Evolutionary conservation across 1,139 yeast genomes (phyloP).

Genomic region (Geotrichum bryndzae): DNA sequence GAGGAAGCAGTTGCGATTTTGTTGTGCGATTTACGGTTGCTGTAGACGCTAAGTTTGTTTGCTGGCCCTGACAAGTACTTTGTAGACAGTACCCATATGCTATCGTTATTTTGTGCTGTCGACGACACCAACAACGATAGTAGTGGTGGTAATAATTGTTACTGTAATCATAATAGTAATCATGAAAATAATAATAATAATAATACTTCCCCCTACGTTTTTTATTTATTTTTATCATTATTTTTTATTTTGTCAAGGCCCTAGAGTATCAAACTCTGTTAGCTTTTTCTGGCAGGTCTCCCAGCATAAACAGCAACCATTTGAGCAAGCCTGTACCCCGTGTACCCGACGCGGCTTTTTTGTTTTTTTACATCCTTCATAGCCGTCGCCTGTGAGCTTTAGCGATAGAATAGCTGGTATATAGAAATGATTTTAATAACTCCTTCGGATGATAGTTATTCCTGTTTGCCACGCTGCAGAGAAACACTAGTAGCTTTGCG

Average conservation of each 20-base stretch:
- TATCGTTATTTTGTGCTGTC: too few species aligned
- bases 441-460: neutral
- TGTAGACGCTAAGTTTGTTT: neutral
- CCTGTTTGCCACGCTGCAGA: too few species aligned
- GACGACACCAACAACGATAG: too few species aligned
- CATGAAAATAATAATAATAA: too few species aligned
- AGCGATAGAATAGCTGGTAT: neutral
- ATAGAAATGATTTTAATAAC: neutral
- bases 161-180: too few species aligned
- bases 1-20: neutral
- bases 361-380: neutral
- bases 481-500: too few species aligned
- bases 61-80: neutral
- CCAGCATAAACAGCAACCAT: neutral
- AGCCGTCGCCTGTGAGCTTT: neutral
- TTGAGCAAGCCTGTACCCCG: neutral
- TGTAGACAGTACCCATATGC: neutral
- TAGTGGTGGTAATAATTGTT: too few species aligned
- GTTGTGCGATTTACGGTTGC: neutral
- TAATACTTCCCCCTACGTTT: too few species aligned
- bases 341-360: neutral
- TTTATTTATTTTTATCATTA: too few species aligned
- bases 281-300: neutral
- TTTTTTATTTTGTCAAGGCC: too few species aligned
- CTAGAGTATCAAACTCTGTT: too few species aligned